Evolutionary conservation across 306 rosid genomes (phyloP), one percentile per base, ranked within the genome.

Genomic region (Ziziphus jujuba): DNA sequence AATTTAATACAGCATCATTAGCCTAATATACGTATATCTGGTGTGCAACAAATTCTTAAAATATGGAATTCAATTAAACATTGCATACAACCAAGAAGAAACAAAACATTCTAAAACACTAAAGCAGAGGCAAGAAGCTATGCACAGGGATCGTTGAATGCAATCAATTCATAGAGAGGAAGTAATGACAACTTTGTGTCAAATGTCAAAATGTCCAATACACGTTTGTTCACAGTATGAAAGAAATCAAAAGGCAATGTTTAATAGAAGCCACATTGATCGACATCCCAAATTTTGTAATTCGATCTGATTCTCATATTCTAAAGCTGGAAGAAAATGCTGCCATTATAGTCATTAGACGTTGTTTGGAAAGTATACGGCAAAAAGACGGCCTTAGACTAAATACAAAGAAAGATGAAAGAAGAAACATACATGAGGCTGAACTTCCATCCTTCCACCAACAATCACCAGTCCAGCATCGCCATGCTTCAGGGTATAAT

Each of bases 381-480:
- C 33, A 28, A 28, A 28, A 28, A 28, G 33, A 28, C 4, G 33
- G 33, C 33, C 33, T 28, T n/a, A n/a, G 35, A 56, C 66, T 11
- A 81, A 63, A 58, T 63, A 60, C 63, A 53, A 64, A 31, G 59
- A 65, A 34, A 51, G 36, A 35, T 54, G 57, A 53, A 77, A 16
- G 6, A 20, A 50, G 19, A 58, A 33, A 69, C 90, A 72, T 88
- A 95, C 99, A 76, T 90, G 96, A 62, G 95, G 87, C 81, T 88
- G 96, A 82, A 88, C 77, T 84, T 95, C 99, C 99, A 95, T 88
- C 75, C 99, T 88, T 63, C 96, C 99, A 70, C 97, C 99, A 70
- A 95, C 87, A 78, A 95, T 87, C 77, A 95, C 77, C 82, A 95
- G 80, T 66, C 99, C 99, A 9, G 92, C 57, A 81, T 95, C 99